phyloP scores from a whole-genome alignment of 805 yeast species.

The Suhomyces emberorum region DNA sequence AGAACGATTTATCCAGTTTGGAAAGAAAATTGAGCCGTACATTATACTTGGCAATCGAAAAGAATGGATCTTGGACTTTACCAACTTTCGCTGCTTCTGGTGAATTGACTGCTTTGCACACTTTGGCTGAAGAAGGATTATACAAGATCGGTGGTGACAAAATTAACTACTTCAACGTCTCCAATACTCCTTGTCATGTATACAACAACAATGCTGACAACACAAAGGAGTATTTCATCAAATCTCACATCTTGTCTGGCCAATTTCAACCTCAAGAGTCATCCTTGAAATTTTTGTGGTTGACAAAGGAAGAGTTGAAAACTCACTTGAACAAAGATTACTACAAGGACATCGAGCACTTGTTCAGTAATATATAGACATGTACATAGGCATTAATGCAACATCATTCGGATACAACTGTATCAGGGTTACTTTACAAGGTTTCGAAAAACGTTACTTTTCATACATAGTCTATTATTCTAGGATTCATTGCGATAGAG shows the following conservation, averaged over 20 bases:
- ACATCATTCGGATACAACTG: no score
- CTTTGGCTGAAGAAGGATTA: constrained; percentile 72
- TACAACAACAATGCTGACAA: constrained; percentile 37
- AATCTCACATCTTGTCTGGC: constrained; percentile 88
- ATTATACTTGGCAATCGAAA: constrained; percentile 66
- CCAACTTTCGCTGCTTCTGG: constrained; percentile 57
- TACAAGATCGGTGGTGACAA: constrained; percentile 66
- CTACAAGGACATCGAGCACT: constrained; percentile 51
- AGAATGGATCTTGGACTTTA: constrained; percentile 59
- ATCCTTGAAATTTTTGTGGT: constrained; percentile 67
- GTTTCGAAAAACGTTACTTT: no score
- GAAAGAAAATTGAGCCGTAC: constrained; percentile 80
- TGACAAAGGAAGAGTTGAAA: constrained; percentile 73
- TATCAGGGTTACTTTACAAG: no score
- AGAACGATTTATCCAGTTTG: constrained; percentile 59
- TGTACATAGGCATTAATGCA: constrained; percentile 8
- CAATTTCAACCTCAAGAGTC: constrained; percentile 47
- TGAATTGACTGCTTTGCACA: constrained; percentile 55
- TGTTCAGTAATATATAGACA: constrained; percentile 40
- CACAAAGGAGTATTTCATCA: constrained; percentile 64
- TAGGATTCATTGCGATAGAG: no score
- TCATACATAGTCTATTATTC: no score
- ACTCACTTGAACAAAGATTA: constrained; percentile 52
- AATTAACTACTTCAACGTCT: constrained; percentile 88
- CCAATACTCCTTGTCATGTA: constrained; percentile 80